These are phyloP conservation scores for Achlya hypogyna DNA, from an alignment of 352 stramenopile genomes.

Conservation along the genomic window DNA sequence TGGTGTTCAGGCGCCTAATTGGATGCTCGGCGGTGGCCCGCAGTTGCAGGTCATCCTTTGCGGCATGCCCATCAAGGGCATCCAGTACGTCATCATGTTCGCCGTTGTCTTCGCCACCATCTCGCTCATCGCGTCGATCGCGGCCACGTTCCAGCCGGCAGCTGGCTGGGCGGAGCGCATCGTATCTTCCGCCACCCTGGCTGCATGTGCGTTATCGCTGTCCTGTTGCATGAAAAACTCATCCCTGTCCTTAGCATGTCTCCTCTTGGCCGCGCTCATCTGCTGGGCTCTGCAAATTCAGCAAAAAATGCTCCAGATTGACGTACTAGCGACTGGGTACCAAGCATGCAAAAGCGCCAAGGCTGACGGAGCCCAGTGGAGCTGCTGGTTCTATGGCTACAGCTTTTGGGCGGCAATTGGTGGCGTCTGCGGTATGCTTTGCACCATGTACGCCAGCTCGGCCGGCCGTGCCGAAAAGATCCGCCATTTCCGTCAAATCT, in stretches of 20 bases:
- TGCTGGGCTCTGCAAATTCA: conserved; percentile 72
- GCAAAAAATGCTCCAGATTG: conserved; percentile 68
- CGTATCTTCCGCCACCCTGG: conserved; percentile 76
- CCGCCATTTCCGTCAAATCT: conserved; percentile 75
- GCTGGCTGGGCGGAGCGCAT: conserved; percentile 62
- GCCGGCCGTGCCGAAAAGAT: conserved; percentile 76
- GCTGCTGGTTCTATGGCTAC: conserved; percentile 82
- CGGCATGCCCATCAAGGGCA: conserved; percentile 56
- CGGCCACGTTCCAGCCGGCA: conserved; percentile 65
- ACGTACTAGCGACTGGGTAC: conserved; percentile 69
- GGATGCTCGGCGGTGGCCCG: conserved; percentile 71
- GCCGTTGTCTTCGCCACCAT: conserved; percentile 32
- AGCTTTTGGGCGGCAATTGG: conserved; percentile 82
- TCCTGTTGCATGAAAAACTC: neutral
- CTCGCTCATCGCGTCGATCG: conserved; percentile 54
- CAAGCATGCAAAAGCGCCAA: conserved; percentile 46
- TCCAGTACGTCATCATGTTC: conserved; percentile 29
- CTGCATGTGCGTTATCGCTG: conserved; percentile 45
- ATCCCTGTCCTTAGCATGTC: conserved; percentile 32
- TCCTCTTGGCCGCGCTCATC: conserved; percentile 62
- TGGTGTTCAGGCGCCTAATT: conserved; percentile 40
- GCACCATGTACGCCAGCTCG: conserved; percentile 71
- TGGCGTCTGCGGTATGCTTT: conserved; percentile 63
- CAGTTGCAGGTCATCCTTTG: conserved; percentile 66
- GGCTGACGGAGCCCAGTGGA: conserved; percentile 45